Evolutionary conservation across 2,329 filamentous ascomycete species (phyloP).

Genomic region (Thielaviopsis euricoi): DNA sequence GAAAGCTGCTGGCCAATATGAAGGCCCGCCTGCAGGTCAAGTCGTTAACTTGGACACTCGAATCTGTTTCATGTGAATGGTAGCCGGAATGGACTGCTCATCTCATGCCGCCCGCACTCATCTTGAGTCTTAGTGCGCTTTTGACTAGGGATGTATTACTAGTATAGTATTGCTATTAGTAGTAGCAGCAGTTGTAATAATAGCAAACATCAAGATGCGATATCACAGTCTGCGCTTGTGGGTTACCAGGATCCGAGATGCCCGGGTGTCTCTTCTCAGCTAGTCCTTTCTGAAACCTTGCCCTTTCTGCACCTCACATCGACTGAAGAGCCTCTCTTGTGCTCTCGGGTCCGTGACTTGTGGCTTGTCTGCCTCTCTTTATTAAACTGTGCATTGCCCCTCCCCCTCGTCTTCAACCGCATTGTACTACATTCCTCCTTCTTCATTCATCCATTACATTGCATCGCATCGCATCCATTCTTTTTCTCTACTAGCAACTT

Average conservation of each 20-base stretch:
- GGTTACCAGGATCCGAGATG: background rate
- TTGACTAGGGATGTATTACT: too few relatives aligned
- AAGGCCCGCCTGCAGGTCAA: background rate
- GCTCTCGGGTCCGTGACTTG: background rate
- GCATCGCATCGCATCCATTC: background rate
- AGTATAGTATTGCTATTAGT: too few relatives aligned
- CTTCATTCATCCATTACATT: background rate
- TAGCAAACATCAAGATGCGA: too few relatives aligned
- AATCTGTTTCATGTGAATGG: conserved; percentile 1
- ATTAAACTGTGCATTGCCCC: background rate
- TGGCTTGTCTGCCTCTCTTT: background rate
- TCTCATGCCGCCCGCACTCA: background rate
- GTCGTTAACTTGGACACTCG: conserved; percentile 1
- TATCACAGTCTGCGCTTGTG: background rate
- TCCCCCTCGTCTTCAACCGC: background rate
- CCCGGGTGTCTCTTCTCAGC: background rate
- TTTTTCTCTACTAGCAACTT: background rate
- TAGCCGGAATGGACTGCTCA: background rate
- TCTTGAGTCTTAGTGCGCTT: background rate
- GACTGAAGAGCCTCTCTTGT: too few relatives aligned
- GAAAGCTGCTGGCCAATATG: conserved; percentile 1
- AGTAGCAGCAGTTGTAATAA: too few relatives aligned
- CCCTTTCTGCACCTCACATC: background rate
- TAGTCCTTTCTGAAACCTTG: background rate
- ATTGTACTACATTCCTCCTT: background rate